A percentile compares a stretch with the other conserved stretches of the same genome.
Evolutionary conservation across 148 eudicot genomes (phyloP).

Genomic region (Cornus controversa): DNA sequence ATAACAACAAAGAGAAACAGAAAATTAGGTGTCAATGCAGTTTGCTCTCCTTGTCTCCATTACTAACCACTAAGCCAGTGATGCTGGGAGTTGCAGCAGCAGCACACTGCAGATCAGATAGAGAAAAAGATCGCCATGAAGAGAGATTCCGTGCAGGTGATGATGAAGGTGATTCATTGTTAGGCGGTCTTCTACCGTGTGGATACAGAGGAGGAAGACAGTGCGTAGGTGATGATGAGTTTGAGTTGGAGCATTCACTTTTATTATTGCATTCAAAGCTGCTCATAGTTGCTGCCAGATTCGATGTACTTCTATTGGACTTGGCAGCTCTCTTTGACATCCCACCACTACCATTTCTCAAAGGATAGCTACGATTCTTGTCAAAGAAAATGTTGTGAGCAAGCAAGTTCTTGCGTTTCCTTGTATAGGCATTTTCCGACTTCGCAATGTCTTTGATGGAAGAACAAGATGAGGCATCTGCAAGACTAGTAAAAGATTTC

Average conservation of each 20-base stretch:
- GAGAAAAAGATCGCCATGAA: slow-evolving; percentile 57
- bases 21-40: slow-evolving; percentile 2
- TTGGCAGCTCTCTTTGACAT: slow-evolving; percentile 43
- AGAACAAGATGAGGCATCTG: slow-evolving; percentile 50
- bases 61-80: slow-evolving; percentile 16
- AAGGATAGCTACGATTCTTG: slow-evolving; percentile 24
- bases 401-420: slow-evolving; percentile 58
- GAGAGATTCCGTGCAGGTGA: slow-evolving; percentile 30
- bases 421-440: slow-evolving; percentile 56
- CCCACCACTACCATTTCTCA: slow-evolving; percentile 27
- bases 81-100: slow-evolving; percentile 25
- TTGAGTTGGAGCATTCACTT: slow-evolving; percentile 34
- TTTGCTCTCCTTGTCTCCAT: slow-evolving; percentile 10
- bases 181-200: slow-evolving; percentile 20
- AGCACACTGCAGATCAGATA: slow-evolving; percentile 58
- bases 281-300: slow-evolving; percentile 22
- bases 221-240: slow-evolving; percentile 33
- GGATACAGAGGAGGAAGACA: slow-evolving; percentile 58
- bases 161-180: slow-evolving; percentile 21
- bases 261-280: slow-evolving; percentile 35
- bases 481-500: slow-evolving; percentile 65
- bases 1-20: slow-evolving; percentile 11
- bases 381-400: slow-evolving; percentile 34
- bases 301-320: slow-evolving; percentile 34
- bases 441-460: slow-evolving; percentile 55